phyloP scores from a whole-genome alignment of 768 basidiomycete species.

The Filobasidium floriforme region DNA sequence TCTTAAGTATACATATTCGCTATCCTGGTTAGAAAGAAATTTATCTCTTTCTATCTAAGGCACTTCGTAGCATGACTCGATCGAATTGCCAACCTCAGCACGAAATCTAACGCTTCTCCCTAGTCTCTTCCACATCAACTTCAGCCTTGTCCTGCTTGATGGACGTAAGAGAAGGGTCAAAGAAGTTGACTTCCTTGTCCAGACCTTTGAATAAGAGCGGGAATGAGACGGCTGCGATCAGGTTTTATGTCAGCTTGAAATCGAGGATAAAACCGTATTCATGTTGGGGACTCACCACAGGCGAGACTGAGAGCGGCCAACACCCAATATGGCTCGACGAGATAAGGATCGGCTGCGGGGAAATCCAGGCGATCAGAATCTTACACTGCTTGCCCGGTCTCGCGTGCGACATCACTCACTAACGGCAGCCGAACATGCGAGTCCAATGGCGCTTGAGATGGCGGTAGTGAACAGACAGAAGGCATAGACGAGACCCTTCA shows the following conservation, averaged over 20 bases:
- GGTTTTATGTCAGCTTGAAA: no score
- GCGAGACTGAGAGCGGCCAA: constrained; percentile 21
- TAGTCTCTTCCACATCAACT: background rate
- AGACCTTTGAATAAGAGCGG: constrained; percentile 13
- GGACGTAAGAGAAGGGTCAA: constrained; percentile 1
- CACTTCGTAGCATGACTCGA: no score
- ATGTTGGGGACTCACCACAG: background rate
- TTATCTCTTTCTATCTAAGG: no score
- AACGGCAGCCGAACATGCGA: constrained; percentile 34
- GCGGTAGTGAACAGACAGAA: constrained; percentile 36
- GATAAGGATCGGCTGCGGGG: constrained; percentile 35
- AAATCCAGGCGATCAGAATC: background rate
- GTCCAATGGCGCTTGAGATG: constrained; percentile 36
- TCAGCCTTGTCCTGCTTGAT: background rate
- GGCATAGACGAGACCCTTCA: constrained; percentile 44
- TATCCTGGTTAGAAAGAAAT: no score
- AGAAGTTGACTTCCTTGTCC: constrained; percentile 13
- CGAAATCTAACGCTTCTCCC: background rate
- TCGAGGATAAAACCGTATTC: background rate
- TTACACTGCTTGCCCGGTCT: background rate
- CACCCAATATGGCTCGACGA: constrained; percentile 37
- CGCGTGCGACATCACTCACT: background rate
- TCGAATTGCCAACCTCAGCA: no score
- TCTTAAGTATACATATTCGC: no score
- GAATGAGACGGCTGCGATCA: background rate